Evolutionary conservation across 257 asterid genomes (phyloP).

Genomic region (Eucommia ulmoides): DNA sequence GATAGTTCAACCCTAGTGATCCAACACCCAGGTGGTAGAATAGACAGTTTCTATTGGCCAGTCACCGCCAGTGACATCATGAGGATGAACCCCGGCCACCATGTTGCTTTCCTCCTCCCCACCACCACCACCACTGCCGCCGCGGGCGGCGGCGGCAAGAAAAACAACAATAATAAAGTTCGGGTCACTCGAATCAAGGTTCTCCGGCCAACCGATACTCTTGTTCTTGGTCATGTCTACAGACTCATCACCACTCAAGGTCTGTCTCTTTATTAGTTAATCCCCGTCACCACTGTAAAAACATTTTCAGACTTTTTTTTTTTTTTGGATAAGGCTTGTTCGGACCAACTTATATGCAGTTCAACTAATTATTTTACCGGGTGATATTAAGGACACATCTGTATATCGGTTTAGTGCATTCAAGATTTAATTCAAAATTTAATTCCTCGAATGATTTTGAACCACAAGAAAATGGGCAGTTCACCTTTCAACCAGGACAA

Average conservation of each 20-base stretch:
- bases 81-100: slow-evolving; percentile 54
- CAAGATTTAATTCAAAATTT: too few species aligned
- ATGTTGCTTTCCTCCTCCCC: slow-evolving; percentile 51
- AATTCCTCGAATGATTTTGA: too few species aligned
- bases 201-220: slow-evolving; percentile 41
- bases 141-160: slow-evolving; percentile 14
- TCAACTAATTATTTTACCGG: too few species aligned
- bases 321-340: too few species aligned
- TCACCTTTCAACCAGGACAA: too few species aligned
- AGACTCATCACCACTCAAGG: slow-evolving; percentile 66
- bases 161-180: slow-evolving; percentile 8
- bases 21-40: slow-evolving; percentile 53
- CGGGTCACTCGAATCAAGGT: slow-evolving; percentile 52
- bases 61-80: slow-evolving; percentile 45
- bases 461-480: too few species aligned
- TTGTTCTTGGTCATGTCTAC: slow-evolving; percentile 53
- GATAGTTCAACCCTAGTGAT: slow-evolving; percentile 61
- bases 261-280: slow-evolving; percentile 7
- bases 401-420: too few species aligned
- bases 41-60: slow-evolving; percentile 47
- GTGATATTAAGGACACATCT: too few species aligned
- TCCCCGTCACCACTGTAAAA: too few species aligned
- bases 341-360: too few species aligned
- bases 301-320: too few species aligned
- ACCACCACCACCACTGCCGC: slow-evolving; percentile 20